Percentiles rank a stretch among this genome's conserved stretches.
These are phyloP conservation scores for Suillus discolor DNA, from an alignment of 768 basidiomycete species.

Conservation along the genomic window DNA sequence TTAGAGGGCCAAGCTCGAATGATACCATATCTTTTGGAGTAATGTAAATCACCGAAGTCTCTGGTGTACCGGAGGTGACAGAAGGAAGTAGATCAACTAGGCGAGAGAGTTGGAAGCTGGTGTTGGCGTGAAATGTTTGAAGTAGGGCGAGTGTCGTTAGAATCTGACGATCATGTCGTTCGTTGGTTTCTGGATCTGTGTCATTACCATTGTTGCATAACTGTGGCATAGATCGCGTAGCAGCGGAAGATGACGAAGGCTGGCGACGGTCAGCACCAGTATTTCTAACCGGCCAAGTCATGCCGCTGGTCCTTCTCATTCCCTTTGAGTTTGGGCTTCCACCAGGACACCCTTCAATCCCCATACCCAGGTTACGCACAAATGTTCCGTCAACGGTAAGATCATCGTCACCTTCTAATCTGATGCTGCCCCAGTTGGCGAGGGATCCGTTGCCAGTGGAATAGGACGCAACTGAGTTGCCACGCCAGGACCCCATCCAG, in stretches of 20 bases:
- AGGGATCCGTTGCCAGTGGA: constrained; percentile 48
- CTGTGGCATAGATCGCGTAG: constrained; percentile 27
- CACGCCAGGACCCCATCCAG: constrained; percentile 74
- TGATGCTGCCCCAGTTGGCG: constrained; percentile 56
- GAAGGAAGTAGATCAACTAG: constrained; percentile 31
- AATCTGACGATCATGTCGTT: constrained; percentile 39
- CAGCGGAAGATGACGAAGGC: constrained; percentile 31
- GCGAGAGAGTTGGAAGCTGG: constrained; percentile 57
- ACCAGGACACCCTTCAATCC: constrained; percentile 66
- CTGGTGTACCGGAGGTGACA: constrained; percentile 12
- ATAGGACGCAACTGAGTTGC: constrained; percentile 49
- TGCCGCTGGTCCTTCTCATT: constrained; percentile 47
- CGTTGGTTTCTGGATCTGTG: constrained; percentile 15
- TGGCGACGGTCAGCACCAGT: constrained; percentile 32
- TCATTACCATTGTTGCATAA: constrained; percentile 26
- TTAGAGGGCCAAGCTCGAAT: constrained; percentile 77
- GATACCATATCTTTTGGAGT: constrained; percentile 64
- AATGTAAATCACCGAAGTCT: constrained; percentile 43
- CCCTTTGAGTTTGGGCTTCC: constrained; percentile 36
- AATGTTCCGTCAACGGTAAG: constrained; percentile 43
- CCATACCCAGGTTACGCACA: constrained; percentile 64
- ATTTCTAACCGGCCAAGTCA: constrained; percentile 51
- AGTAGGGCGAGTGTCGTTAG: constrained; percentile 60
- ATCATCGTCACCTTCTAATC: constrained; percentile 70
- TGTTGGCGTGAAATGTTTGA: constrained; percentile 69